These are phyloP conservation scores for Saturnispora mendoncae DNA, from an alignment of 805 yeast genomes.

Conservation along the genomic window DNA sequence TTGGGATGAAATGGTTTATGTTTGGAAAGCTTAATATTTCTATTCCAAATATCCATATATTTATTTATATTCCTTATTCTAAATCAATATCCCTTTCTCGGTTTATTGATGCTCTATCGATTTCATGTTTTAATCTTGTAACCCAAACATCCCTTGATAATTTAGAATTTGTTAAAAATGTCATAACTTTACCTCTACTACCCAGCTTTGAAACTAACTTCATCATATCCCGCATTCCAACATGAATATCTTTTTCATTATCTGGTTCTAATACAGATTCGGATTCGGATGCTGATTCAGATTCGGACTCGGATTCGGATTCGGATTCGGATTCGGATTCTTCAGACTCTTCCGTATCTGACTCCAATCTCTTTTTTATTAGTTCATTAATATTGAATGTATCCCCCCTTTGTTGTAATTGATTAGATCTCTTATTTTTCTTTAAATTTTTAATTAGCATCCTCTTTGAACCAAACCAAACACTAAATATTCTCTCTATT, in stretches of 20 bases:
- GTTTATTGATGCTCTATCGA: conserved; percentile 29
- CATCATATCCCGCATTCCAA: conserved; percentile 26
- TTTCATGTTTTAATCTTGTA: conserved; percentile 33
- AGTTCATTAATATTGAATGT: background rate
- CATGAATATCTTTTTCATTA: background rate
- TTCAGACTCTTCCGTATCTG: background rate
- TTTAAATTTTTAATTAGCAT: conserved; percentile 27
- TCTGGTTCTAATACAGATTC: background rate
- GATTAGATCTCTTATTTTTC: background rate
- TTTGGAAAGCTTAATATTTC: conserved; percentile 61
- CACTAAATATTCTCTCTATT: conserved; percentile 61
- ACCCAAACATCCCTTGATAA: conserved; percentile 86
- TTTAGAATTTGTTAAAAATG: conserved; percentile 73
- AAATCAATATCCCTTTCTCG: conserved; percentile 12
- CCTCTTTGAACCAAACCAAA: conserved; percentile 73
- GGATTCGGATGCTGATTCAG: too few species aligned
- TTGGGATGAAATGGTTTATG: conserved; percentile 91
- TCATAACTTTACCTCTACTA: conserved; percentile 55
- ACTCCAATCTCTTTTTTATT: background rate
- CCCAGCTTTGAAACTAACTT: conserved; percentile 49
- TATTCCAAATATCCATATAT: background rate
- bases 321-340: background rate
- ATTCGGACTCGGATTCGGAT: conserved; percentile 9
- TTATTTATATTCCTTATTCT: background rate
- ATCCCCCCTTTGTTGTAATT: background rate